Conservation (phyloP, 768 basidiomycete genomes). For the Pilatotrama ljubarskyi region DNA sequence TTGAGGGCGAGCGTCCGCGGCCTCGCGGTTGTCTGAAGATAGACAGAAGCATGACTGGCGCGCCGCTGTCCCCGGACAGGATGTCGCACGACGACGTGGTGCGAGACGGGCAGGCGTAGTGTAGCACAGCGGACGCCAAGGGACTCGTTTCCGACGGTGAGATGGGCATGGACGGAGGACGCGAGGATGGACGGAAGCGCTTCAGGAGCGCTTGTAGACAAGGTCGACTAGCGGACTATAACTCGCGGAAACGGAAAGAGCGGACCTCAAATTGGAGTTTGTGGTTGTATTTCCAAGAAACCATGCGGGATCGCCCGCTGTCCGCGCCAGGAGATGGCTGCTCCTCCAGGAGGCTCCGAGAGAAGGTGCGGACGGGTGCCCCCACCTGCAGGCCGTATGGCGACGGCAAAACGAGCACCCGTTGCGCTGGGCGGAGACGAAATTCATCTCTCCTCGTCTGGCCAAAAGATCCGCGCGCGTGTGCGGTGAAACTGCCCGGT, state of each 20-base stretch:
- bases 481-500: not conserved
- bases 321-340: not conserved
- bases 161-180: too few species aligned
- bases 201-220: not conserved
- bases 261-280: conserved; percentile 18
- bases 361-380: not conserved
- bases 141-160: not conserved
- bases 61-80: not conserved
- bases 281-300: not conserved
- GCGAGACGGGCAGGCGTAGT: not conserved
- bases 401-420: not conserved
- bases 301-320: not conserved
- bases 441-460: conserved; percentile 2
- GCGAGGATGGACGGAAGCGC: not conserved
- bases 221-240: conserved; percentile 6
- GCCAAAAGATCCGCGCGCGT: conserved; percentile 10
- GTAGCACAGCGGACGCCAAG: too few species aligned
- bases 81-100: too few species aligned
- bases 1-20: not conserved
- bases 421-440: conserved; percentile 11
- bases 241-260: conserved; percentile 18
- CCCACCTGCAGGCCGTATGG: not conserved
- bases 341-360: not conserved
- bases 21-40: not conserved
- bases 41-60: not conserved